These are phyloP conservation scores for Oryza meridionalis DNA, from an alignment of 176 grass and related monocot species.

Conservation along the genomic window DNA sequence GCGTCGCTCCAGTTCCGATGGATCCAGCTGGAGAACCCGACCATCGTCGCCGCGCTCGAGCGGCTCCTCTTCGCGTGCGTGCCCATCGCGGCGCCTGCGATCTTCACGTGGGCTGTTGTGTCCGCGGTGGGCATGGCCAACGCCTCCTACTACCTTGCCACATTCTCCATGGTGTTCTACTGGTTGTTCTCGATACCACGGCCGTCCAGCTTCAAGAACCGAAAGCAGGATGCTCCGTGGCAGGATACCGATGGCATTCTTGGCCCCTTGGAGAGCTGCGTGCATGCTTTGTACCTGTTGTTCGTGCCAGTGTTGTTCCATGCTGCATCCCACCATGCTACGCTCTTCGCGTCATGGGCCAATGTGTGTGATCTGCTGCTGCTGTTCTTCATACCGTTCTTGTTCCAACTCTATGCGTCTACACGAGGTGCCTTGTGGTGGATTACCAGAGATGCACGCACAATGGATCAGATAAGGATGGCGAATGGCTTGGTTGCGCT, in stretches of 20 bases:
- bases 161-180: slow-evolving; percentile 85
- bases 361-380: slow-evolving; percentile 75
- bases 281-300: slow-evolving; percentile 74
- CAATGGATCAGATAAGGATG: slow-evolving; percentile 77
- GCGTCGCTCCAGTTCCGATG: slow-evolving; percentile 95
- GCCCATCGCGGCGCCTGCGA: slow-evolving; percentile 57
- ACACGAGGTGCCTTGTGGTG: slow-evolving; percentile 78
- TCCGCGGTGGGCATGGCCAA: slow-evolving; percentile 86
- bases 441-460: slow-evolving; percentile 67
- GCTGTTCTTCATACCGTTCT: slow-evolving; percentile 93
- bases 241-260: slow-evolving; percentile 63
- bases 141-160: slow-evolving; percentile 80
- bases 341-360: slow-evolving; percentile 71
- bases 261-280: slow-evolving; percentile 76
- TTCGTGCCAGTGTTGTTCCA: slow-evolving; percentile 86
- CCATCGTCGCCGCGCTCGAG: slow-evolving; percentile 75
- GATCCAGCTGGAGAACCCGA: slow-evolving; percentile 97
- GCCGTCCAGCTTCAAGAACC: slow-evolving; percentile 69
- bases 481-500: slow-evolving; percentile 77
- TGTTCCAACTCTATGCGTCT: slow-evolving; percentile 94
- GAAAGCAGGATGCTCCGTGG: slow-evolving; percentile 58
- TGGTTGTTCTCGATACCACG: slow-evolving; percentile 92
- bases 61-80: slow-evolving; percentile 87
- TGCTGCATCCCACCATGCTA: slow-evolving; percentile 71
- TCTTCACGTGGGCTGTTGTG: slow-evolving; percentile 88